phyloP scores from a whole-genome alignment of 805 yeast species.

The Kluyveromyces wickerhamii region DNA sequence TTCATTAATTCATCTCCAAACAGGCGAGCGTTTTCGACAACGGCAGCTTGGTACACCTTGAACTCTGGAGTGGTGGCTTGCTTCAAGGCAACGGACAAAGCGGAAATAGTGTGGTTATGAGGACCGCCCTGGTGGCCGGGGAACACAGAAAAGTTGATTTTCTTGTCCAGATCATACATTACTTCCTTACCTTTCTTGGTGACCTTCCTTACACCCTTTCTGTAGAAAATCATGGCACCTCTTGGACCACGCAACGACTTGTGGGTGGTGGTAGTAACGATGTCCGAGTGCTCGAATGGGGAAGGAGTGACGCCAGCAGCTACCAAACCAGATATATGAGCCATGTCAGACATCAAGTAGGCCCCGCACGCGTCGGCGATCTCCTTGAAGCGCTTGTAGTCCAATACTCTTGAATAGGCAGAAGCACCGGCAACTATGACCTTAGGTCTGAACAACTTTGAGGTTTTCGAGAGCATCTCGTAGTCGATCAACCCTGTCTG shows the following conservation, averaged over 20 bases:
- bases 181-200: constrained; percentile 81
- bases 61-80: constrained; percentile 88
- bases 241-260: constrained; percentile 98
- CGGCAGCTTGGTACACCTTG: constrained; percentile 75
- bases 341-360: constrained; percentile 90
- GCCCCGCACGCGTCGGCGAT: constrained; percentile 93
- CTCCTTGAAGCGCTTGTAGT: constrained; percentile 81
- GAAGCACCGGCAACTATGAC: constrained; percentile 95
- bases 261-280: constrained; percentile 96
- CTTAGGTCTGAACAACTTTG: constrained; percentile 87
- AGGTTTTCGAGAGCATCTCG: constrained; percentile 75
- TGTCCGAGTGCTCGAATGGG: constrained; percentile 89
- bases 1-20: constrained; percentile 61
- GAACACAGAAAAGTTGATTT: constrained; percentile 93
- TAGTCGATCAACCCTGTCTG: constrained; percentile 88
- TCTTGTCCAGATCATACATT: constrained; percentile 78
- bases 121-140: constrained; percentile 99
- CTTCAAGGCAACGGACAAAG: constrained; percentile 88
- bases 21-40: constrained; percentile 70
- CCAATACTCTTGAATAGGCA: constrained; percentile 86
- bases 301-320: constrained; percentile 92
- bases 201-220: constrained; percentile 84
- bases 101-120: constrained; percentile 95
- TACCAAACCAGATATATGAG: constrained; percentile 92
- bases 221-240: constrained; percentile 96